These are phyloP conservation scores for Xylaria sp. DNA, from an alignment of 2,329 filamentous ascomycete species.

Conservation along the genomic window DNA sequence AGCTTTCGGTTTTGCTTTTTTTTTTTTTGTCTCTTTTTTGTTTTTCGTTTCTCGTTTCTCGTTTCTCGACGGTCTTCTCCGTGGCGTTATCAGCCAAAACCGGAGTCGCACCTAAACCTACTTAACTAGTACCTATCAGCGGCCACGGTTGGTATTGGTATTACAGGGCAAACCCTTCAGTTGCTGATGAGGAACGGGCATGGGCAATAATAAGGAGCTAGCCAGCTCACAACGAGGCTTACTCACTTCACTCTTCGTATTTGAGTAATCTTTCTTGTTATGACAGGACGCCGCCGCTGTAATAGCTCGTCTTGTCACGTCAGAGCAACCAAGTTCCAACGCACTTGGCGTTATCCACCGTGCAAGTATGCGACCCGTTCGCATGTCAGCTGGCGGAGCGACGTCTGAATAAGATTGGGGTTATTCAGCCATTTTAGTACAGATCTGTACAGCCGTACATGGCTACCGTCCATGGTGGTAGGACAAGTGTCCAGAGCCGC, in stretches of 20 bases:
- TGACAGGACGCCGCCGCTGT: not conserved
- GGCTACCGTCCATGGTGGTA: not conserved
- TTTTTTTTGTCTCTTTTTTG: too few relatives aligned
- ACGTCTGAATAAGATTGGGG: slow-evolving; percentile 23
- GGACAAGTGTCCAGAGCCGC: not conserved
- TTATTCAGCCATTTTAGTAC: not conserved
- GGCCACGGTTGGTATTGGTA: not conserved
- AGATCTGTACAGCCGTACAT: too few relatives aligned
- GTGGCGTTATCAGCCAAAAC: too few relatives aligned
- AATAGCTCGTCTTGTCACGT: too few relatives aligned
- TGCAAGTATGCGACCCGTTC: not conserved
- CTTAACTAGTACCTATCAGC: not conserved
- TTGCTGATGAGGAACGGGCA: not conserved
- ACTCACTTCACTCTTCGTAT: not conserved
- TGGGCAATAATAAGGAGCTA: too few relatives aligned
- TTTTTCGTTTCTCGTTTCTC: too few relatives aligned
- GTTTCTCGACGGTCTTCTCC: too few relatives aligned
- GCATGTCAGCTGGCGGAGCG: not conserved
- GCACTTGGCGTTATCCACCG: not conserved
- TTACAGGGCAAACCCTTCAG: not conserved
- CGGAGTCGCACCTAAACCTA: not conserved
- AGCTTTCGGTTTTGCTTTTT: not conserved
- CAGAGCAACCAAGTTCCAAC: not conserved
- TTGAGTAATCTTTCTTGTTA: not conserved
- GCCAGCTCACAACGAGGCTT: not conserved